phyloP scores from a whole-genome alignment of 179 eudicot species.

The Silene vulgaris region DNA sequence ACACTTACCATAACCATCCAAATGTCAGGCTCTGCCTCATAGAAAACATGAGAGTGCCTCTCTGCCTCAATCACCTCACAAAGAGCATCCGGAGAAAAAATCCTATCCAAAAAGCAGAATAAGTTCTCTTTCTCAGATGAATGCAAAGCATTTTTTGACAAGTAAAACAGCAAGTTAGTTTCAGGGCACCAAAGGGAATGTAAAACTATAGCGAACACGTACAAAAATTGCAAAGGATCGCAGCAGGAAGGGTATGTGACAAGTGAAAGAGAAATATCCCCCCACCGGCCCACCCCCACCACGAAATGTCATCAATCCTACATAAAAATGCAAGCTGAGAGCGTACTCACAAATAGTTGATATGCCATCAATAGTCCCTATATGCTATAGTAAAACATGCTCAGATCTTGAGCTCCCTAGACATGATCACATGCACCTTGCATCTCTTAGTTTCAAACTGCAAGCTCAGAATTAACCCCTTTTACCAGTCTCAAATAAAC shows the following conservation, averaged over 20 bases:
- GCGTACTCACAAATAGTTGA: no score
- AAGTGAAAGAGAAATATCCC: no score
- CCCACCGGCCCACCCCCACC: no score
- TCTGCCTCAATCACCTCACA: slow-evolving; percentile 98
- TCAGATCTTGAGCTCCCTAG: neutral
- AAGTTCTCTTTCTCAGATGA: slow-evolving; percentile 7
- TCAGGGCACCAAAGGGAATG: no score
- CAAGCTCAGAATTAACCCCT: neutral
- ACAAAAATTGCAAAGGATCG: no score
- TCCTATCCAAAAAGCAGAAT: slow-evolving; percentile 40
- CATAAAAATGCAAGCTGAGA: no score
- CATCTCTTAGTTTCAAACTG: neutral
- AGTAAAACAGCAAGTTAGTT: neutral
- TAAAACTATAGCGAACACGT: no score
- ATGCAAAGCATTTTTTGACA: neutral
- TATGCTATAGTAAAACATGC: neutral
- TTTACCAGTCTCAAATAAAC: neutral
- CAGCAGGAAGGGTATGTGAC: no score
- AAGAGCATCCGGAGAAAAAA: slow-evolving; percentile 92
- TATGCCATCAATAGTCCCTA: neutral
- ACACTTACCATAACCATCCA: slow-evolving; percentile 96
- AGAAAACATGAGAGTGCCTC: slow-evolving; percentile 83
- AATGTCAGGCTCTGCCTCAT: slow-evolving; percentile 85
- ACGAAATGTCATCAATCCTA: no score
- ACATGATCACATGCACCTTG: neutral